These are phyloP conservation scores for Tagetes erecta DNA, from an alignment of 129 eudicot species.

Conservation along the genomic window DNA sequence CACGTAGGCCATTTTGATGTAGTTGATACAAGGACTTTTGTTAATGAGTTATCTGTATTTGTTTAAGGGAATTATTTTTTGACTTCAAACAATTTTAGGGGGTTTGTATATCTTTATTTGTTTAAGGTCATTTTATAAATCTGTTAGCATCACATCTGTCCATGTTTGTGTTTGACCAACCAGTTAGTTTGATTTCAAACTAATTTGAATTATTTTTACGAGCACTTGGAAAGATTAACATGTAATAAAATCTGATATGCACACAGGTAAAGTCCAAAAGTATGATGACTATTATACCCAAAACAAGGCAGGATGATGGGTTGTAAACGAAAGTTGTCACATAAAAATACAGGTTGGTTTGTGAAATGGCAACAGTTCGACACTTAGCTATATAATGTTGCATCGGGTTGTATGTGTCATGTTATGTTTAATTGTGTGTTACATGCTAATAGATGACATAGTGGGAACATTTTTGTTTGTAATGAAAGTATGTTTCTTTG, in stretches of 20 bases:
- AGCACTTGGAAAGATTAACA: too few species aligned
- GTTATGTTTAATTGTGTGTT: too few species aligned
- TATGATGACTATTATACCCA: background rate
- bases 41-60: too few species aligned
- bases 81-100: background rate
- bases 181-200: background rate
- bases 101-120: background rate
- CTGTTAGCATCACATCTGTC: constrained; percentile 1
- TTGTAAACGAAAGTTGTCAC: background rate
- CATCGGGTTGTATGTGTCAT: too few species aligned
- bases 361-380: background rate
- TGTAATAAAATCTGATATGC: background rate
- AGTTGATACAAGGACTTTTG: background rate
- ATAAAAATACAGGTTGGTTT: background rate
- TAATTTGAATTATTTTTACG: background rate
- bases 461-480: too few species aligned
- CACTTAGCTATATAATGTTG: too few species aligned
- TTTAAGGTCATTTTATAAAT: background rate
- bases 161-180: background rate
- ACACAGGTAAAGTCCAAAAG: background rate
- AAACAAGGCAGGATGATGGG: background rate
- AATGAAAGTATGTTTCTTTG: too few species aligned
- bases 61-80: background rate
- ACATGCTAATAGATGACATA: too few species aligned
- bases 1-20: background rate